Base-by-base conservation (phyloP, 257 asterid genomes). In the Rehmannia glutinosa region DNA sequence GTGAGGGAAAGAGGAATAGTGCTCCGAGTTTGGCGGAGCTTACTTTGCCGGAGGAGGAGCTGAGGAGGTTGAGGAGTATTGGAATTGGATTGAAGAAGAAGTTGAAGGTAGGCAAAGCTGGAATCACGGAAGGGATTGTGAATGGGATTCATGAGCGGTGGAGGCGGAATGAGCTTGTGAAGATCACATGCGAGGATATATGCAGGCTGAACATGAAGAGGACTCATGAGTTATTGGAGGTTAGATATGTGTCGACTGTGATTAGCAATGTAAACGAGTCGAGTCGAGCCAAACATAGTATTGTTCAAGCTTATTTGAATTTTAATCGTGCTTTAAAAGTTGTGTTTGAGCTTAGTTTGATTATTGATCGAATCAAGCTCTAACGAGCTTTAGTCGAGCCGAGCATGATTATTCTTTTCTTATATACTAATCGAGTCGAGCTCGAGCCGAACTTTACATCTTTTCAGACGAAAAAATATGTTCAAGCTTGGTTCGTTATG, bases 121-220 rank as follows among this genome's bases (percentile, higher is more conserved):
- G 97, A 67, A 88, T 94, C 41, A 94, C 97, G 1, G 99, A 94
- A 78, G 99, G 99, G 68, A 83, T 91, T 76, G 96, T 94, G 73
- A 91, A 94, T 42, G 97, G 97, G 74, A 88, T 94, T 80, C 99
- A 94, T 54, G 99, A 94, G 75, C 77, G 97, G 50, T 94, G 99
- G 99, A 86, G 99, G 79, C 80, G 83, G 69, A 16, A 80, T 8
- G 97, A 94, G 79, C 36, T 94, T 63, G 96, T 94, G 61, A 94
- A 80, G 78, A 88, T 94, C 73, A 69, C 66, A 3, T 91, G 97
- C 68, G 96, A 94, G 75, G 99, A 88, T 69, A 66, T 94, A 21
- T 91, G 91, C 75, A 83, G 87, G 82, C 70, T 91, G 82, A 94
- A 94, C 77, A 94, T 94, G 99, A 91, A 85, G 86, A 87, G 99